Conservation (phyloP, 116 monocot genomes). For the Cymodocea nodosa region DNA sequence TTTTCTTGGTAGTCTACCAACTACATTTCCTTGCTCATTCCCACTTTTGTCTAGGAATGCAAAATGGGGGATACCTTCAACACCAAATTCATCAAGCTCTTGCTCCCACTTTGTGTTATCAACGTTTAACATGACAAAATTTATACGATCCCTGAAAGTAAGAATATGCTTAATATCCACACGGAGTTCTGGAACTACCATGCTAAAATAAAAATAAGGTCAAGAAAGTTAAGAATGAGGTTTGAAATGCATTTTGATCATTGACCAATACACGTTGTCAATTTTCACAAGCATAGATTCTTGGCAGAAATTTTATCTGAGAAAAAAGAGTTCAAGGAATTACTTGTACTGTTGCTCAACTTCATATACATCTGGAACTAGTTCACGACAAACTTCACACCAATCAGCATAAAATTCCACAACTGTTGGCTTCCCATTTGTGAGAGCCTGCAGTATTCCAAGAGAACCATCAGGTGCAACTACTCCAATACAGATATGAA, state of each 20-base stretch:
- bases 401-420: constrained; percentile 95
- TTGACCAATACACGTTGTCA: too few relatives aligned
- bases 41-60: constrained; percentile 75
- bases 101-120: constrained; percentile 99
- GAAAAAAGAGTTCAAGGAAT: neutral
- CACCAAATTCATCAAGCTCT: constrained; percentile 96
- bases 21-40: constrained; percentile 85
- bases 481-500: too few relatives aligned
- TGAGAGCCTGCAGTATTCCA: constrained; percentile 47
- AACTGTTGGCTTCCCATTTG: constrained; percentile 85
- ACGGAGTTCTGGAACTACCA: neutral
- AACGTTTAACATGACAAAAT: constrained; percentile 95
- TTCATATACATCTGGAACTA: constrained; percentile 79
- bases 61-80: constrained; percentile 63
- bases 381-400: constrained; percentile 94
- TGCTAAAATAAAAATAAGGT: neutral
- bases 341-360: constrained; percentile 88
- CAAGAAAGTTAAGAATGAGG: neutral
- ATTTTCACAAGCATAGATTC: too few relatives aligned
- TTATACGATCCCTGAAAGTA: constrained; percentile 54
- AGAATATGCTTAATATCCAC: constrained; percentile 1
- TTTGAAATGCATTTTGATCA: neutral
- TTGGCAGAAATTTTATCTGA: too few relatives aligned
- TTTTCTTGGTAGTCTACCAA: constrained; percentile 70
- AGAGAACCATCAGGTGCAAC: neutral